Percentiles rank a stretch among this genome's conserved stretches.
Evolutionary conservation across 2,329 filamentous ascomycete genomes (phyloP).

Genomic region (Coccinonectria pachysandricola): DNA sequence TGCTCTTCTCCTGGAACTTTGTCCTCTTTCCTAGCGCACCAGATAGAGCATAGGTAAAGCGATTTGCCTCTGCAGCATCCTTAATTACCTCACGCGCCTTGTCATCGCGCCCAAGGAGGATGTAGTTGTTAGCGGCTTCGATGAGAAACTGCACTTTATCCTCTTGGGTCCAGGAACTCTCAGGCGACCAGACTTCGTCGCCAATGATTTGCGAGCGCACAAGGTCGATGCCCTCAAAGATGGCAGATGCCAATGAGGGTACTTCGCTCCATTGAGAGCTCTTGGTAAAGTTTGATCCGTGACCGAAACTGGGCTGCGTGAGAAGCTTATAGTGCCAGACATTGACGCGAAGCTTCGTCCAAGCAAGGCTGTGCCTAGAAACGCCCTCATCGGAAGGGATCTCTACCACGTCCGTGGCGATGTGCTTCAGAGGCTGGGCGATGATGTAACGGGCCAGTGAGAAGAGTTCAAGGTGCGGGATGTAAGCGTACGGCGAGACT

Average conservation of each 20-base stretch:
- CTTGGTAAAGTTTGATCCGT: constrained; percentile 45
- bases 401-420: constrained; percentile 14
- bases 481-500: constrained; percentile 73
- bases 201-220: constrained; percentile 30
- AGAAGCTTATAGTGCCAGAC: constrained; percentile 57
- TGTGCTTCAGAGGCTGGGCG: constrained; percentile 15
- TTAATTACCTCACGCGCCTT: constrained; percentile 64
- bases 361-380: constrained; percentile 39
- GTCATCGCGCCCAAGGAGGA: constrained; percentile 71
- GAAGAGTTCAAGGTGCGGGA: constrained; percentile 76
- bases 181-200: constrained; percentile 27
- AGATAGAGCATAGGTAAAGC: constrained; percentile 72
- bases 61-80: constrained; percentile 54
- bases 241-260: constrained; percentile 41
- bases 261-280: constrained; percentile 50
- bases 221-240: constrained; percentile 32
- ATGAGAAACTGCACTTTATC: constrained; percentile 63
- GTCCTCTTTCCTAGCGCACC: constrained; percentile 81
- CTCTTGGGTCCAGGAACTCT: constrained; percentile 30
- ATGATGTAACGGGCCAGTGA: constrained; percentile 54
- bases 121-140: constrained; percentile 74
- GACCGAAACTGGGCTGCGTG: constrained; percentile 44
- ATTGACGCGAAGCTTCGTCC: constrained; percentile 60
- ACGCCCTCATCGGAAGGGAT: constrained; percentile 22
- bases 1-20: constrained; percentile 66